A percentile compares a stretch with the other conserved stretches of the same genome.
phyloP scores from a whole-genome alignment of 2,329 filamentous ascomycete genomes.

The Aspergillus pseudoterreus region DNA sequence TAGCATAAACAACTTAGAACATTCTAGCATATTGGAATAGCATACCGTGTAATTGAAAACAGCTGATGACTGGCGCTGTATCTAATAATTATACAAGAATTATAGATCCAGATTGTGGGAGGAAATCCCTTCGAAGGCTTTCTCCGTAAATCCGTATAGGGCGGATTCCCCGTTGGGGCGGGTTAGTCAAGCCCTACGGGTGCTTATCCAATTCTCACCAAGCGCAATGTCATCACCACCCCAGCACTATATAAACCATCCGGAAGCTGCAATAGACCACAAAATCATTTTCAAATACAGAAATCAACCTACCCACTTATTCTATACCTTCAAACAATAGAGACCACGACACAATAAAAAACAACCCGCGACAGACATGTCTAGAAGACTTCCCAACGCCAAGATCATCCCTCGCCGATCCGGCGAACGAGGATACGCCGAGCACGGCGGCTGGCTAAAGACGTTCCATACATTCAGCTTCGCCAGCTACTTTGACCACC shows the following conservation, averaged over 20 bases:
- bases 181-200: neutral
- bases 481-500: slow-evolving; percentile 65
- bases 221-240: neutral
- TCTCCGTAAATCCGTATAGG: neutral
- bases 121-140: neutral
- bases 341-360: neutral
- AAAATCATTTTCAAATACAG: neutral
- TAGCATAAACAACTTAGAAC: too few species aligned
- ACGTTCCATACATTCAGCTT: slow-evolving; percentile 85
- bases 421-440: slow-evolving; percentile 66
- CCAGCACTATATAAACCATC: neutral
- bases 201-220: neutral
- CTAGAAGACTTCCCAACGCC: slow-evolving; percentile 61
- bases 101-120: neutral
- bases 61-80: too few species aligned
- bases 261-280: neutral
- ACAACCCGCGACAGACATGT: slow-evolving; percentile 42
- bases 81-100: too few species aligned
- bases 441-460: slow-evolving; percentile 86
- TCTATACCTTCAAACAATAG: neutral
- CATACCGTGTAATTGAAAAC: too few species aligned
- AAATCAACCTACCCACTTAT: neutral
- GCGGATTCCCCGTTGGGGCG: neutral
- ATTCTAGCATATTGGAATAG: too few species aligned
- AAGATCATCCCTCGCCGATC: slow-evolving; percentile 74